These are phyloP conservation scores for Magnolia changhungtana DNA, from an alignment of 164 flowering plant species.

Conservation along the genomic window DNA sequence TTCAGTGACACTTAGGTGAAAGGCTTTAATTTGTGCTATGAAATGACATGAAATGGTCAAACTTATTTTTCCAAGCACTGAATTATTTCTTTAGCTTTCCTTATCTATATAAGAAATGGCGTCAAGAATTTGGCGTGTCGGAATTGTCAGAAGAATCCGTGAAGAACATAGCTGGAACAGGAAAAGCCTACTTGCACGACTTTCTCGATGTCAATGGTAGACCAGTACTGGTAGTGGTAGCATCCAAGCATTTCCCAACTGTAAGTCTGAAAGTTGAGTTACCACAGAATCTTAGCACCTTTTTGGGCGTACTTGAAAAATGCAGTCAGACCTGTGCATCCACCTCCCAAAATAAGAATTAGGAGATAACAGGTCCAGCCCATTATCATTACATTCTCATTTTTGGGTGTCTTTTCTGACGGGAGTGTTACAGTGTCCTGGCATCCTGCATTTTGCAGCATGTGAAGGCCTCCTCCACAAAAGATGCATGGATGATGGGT, in stretches of 20 bases:
- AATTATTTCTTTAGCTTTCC: slow-evolving; percentile 6
- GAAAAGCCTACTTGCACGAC: slow-evolving; percentile 80
- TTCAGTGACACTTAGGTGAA: neutral
- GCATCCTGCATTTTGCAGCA: neutral
- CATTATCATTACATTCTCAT: neutral
- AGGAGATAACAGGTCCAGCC: neutral
- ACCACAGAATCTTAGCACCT: neutral
- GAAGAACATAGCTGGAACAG: slow-evolving; percentile 47
- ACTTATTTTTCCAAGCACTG: neutral
- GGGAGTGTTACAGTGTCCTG: neutral
- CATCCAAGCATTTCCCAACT: slow-evolving; percentile 71
- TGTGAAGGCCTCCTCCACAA: neutral
- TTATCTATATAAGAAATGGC: slow-evolving; percentile 65
- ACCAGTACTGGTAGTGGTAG: slow-evolving; percentile 80
- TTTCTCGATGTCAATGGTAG: slow-evolving; percentile 70
- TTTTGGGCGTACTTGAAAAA: no score
- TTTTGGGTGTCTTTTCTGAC: no score
- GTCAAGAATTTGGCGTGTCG: slow-evolving; percentile 72
- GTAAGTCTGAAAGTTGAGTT: slow-evolving; percentile 36
- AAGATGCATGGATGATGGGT: no score
- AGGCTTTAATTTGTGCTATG: neutral
- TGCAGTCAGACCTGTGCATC: neutral
- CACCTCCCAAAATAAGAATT: neutral
- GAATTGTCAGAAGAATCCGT: slow-evolving; percentile 64
- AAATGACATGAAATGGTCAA: neutral